A percentile compares a stretch with the other conserved stretches of the same genome.
Conservation (phyloP, 805 yeast species). For the Debaryomyces tyrocola region DNA sequence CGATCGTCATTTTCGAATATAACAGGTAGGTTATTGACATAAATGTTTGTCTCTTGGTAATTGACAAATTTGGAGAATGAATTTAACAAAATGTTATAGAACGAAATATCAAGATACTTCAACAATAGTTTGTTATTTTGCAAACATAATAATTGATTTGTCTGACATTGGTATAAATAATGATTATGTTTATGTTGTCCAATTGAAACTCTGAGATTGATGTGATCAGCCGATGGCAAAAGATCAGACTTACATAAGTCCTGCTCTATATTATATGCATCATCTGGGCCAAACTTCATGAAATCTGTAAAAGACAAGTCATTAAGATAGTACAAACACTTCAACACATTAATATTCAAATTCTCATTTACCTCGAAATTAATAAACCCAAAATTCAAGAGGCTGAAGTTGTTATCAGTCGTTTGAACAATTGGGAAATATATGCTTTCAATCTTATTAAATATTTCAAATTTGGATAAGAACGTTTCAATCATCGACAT, state of each 20-base stretch:
- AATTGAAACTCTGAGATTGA: constrained; percentile 23
- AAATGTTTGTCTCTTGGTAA: constrained; percentile 69
- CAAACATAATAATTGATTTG: constrained; percentile 6
- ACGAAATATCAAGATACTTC: constrained; percentile 6
- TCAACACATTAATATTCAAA: constrained; percentile 47
- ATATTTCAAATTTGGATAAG: constrained; percentile 41
- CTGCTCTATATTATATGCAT: background rate
- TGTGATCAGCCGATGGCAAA: constrained; percentile 5
- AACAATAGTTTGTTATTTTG: constrained; percentile 3
- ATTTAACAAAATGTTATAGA: constrained; percentile 7
- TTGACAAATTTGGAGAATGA: constrained; percentile 24
- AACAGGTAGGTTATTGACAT: constrained; percentile 63
- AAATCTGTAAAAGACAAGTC: constrained; percentile 47
- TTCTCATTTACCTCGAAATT: constrained; percentile 31
- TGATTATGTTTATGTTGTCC: constrained; percentile 40
- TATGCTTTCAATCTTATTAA: constrained; percentile 49
- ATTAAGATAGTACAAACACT: constrained; percentile 49
- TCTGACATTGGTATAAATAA: constrained; percentile 15
- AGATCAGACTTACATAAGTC: constrained; percentile 2
- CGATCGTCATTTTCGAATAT: constrained; percentile 54
- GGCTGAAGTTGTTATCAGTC: constrained; percentile 11
- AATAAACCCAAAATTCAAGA: constrained; percentile 55
- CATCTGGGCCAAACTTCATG: constrained; percentile 24
- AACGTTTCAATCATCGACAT: constrained; percentile 35
- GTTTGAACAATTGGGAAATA: constrained; percentile 49